Base-by-base conservation (phyloP, 805 yeast species). In the Sporopachydermia lactativora region DNA sequence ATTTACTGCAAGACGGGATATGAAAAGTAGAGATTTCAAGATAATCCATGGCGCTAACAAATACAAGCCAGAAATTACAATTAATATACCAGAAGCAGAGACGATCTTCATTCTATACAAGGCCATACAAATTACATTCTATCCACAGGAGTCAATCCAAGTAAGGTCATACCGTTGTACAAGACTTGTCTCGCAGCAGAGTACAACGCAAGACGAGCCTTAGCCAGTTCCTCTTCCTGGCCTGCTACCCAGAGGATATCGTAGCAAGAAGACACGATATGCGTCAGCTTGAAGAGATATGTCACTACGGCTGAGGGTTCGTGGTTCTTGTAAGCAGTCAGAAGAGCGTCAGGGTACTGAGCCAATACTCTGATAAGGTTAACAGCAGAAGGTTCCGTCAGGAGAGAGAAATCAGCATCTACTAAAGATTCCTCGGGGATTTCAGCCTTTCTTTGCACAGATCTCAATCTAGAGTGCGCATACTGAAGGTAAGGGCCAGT, bases 401-500 rank as follows among this genome's bases (percentile, higher is more conserved):
- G 67, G 50, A 81, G 65, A 19, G 71, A 64, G 53, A 65, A 70
- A 58, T 83, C 73, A 43, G 81, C 80, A 15, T 54, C 54, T 35
- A 52, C 44, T 54, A 68, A 60, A 41, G 68, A 61, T 18, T 62
- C 66, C 15, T 62, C 51, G 4, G 66, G 56, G 40, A 79, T 70
- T 18, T 62, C 65, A 15, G 94, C 75, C 52, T 83, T 84, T 68
- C 97, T 81, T 64, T 84, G 88, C 52, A 92, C 86, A 4, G 96
- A 86, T 64, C 94, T 75, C 58, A 92, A 75, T 64, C 98, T 83
- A 15, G 97, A 86, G 65, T 92, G 98, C 36, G 98, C 97, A 57
- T 92, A 92, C 64, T 92, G 98, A 59, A 92, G 72, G 65, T 92
- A 92, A 45, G 98, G 97, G 59, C 98, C 98, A 43, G 98, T 92